Percentiles rank a stretch among this genome's conserved stretches.
Evolutionary conservation across 2,329 filamentous ascomycete species (phyloP).

Genomic region (Neonectria punicea): DNA sequence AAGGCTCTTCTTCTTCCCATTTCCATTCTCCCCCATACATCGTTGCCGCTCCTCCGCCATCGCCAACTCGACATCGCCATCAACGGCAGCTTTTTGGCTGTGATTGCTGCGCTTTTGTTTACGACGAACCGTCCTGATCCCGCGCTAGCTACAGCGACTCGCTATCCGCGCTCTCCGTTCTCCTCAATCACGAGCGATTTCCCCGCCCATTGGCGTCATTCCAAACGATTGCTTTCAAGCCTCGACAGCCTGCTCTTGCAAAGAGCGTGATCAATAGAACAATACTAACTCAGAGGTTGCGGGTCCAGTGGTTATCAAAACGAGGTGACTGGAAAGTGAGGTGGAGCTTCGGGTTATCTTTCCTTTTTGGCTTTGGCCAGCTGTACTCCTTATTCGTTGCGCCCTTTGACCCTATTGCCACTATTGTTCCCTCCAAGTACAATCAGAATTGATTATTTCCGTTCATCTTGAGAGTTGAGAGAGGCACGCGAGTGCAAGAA

Average conservation of each 20-base stretch:
- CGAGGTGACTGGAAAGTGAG: conserved; percentile 50
- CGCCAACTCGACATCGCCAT: conserved; percentile 29
- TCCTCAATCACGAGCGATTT: conserved; percentile 21
- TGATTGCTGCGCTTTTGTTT: background rate
- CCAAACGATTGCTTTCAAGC: conserved; percentile 16
- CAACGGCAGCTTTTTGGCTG: conserved; percentile 19
- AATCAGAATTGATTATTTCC: conserved; percentile 66
- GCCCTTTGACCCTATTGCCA: conserved; percentile 50
- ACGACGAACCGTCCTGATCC: background rate
- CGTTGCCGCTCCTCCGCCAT: conserved; percentile 30
- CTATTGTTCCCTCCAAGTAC: conserved; percentile 52
- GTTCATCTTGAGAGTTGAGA: conserved; percentile 50
- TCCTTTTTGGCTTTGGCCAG: conserved; percentile 49
- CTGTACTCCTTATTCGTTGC: conserved; percentile 55
- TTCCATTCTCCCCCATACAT: conserved; percentile 26
- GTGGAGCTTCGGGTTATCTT: conserved; percentile 51
- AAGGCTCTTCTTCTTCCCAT: conserved; percentile 37
- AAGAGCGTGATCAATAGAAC: conserved; percentile 37
- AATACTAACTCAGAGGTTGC: conserved; percentile 44
- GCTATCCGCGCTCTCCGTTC: conserved; percentile 4
- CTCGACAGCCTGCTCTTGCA: conserved; percentile 38
- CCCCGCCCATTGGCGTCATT: background rate
- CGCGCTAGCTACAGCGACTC: background rate
- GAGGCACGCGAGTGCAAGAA: conserved; percentile 52
- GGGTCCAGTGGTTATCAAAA: conserved; percentile 46